Base-by-base conservation (phyloP, 2,329 filamentous ascomycete species). In the Aspergillus fumigatus region DNA sequence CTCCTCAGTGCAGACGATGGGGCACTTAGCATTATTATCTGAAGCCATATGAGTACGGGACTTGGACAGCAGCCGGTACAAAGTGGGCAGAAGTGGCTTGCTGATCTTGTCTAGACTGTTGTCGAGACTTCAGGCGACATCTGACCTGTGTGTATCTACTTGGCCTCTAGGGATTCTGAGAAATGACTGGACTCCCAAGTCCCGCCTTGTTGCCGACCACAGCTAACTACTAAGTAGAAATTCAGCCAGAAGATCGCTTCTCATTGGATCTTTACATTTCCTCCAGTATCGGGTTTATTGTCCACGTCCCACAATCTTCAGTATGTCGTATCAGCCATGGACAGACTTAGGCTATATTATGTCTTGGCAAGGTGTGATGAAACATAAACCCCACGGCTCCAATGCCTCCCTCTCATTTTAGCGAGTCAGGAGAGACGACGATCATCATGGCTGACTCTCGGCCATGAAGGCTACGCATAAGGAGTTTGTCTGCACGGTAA, bases 351-450 rank as follows among this genome's bases (percentile, higher is more conserved):
- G 38, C 53, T 58, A 56, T 56, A 45, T 51, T 51, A 26, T 17
- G 45, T 32, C 56, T 60, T 60, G 58, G 58, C 58, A 35, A 21
- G 21, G 25, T 40, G 9, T 32, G 35, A 35, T 60, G 58, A 60
- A 60, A 60, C 58, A 50, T 27, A 23, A 45, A 7, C 40, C n/a
- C 47, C 10, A 32, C 50, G 21, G 40, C 53, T 54, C 38, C 27
- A 23, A 25, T 26, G 38, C 21, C 38, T 52, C 38, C 54, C 49
- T 52, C 27, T 49, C 40, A 55, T 53, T 51, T 25, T 27, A 19
- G 21, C 45, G 55, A 49, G 48, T 52, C 55, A 38, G 43, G 54
- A 47, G 14, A n/a, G 23, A 23, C 27, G 29, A 21, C 9, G 58
- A 47, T 53, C 47, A 23, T 43, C 49, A 11, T 23, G 17, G 32